Base-by-base conservation (phyloP, 495 filamentous ascomycete genomes). In the Tuber melanosporum region DNA sequence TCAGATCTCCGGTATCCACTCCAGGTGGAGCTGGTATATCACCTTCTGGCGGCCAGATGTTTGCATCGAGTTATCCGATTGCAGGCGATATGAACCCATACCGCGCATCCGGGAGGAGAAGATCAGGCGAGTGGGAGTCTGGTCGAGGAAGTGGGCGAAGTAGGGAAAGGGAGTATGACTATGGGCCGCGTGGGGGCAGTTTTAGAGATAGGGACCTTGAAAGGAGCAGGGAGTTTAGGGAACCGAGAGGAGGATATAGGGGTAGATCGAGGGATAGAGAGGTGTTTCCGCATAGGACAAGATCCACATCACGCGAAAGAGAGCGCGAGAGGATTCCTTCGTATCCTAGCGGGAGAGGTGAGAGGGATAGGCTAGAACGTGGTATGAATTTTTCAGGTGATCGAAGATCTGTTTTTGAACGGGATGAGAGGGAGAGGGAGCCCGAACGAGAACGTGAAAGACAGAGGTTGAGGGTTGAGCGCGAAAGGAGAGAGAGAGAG, bases 111-210 rank as follows among this genome's bases (percentile, higher is more conserved):
- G 70, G 70, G 73, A 75, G 80, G 57, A 76, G 81, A n/a, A 77
- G 81, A 26, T 83, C 81, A 15, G 79, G 77, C 72, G 81, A 83
- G 72, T 80, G 81, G 81, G 80, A 81, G 57, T 70, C 73, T n/a
- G 77, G 81, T 15, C 78, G 74, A 10, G 79, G 76, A 32, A 76
- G 76, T 44, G 57, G 57, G 57, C 57, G 57, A 66, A 66, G 57
- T n/a, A 66, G 57, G 12, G 57, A 66, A 32, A 66, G 57, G 15
- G 57, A 66, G n/a, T 66, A 66, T 17, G 81, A 82, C 75, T 82
- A 81, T 76, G 81, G 76, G 10, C 12, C 47, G 10, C 77, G 78
- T 17, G 76, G 82, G 72, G 73, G 72, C 9, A 20, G 72, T 69
- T 83, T 81, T 14, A 79, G 82, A 52, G 82, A 83, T 22, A 77